Percentiles rank a stretch among this genome's conserved stretches.
Conservation (phyloP, 1,139 yeast species). For the Candida dubliniensis region DNA sequence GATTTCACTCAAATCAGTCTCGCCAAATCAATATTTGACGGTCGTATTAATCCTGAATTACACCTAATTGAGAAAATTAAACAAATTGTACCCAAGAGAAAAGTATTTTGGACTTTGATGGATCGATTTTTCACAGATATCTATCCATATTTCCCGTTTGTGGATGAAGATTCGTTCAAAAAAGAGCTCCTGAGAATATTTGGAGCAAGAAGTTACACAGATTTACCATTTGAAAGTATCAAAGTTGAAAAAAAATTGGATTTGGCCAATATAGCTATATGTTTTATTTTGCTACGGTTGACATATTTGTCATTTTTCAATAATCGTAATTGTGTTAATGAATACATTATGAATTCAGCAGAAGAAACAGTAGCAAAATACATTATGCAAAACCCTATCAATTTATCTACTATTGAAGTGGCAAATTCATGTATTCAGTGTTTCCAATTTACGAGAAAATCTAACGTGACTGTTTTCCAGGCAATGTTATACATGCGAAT, state of each 20-base stretch:
- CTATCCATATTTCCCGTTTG: conserved; percentile 30
- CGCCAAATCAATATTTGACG: conserved; percentile 21
- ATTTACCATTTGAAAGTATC: conserved; percentile 15
- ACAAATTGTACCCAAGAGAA: conserved; percentile 27
- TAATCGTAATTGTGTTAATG: conserved; percentile 30
- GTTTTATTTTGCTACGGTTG: conserved; percentile 28
- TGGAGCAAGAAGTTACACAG: conserved; percentile 25
- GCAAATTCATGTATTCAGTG: conserved; percentile 30
- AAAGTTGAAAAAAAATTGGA: conserved; percentile 29
- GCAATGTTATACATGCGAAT: conserved; percentile 42
- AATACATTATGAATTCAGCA: conserved; percentile 18
- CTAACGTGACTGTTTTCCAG: conserved; percentile 27
- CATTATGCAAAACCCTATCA: conserved; percentile 27
- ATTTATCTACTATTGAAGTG: conserved; percentile 24
- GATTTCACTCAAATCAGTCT: conserved; percentile 11
- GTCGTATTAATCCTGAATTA: conserved; percentile 24
- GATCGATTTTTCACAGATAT: conserved; percentile 25
- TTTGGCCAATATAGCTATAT: conserved; percentile 31
- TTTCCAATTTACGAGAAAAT: conserved; percentile 24
- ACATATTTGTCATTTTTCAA: conserved; percentile 32
- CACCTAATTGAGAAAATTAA: conserved; percentile 27
- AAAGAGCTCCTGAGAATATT: conserved; percentile 21
- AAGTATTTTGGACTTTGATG: conserved; percentile 27
- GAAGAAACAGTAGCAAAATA: conserved; percentile 21
- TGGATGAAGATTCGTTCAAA: conserved; percentile 28